Conservation (phyloP, 495 filamentous ascomycete species). For the Talaromyces liani region DNA sequence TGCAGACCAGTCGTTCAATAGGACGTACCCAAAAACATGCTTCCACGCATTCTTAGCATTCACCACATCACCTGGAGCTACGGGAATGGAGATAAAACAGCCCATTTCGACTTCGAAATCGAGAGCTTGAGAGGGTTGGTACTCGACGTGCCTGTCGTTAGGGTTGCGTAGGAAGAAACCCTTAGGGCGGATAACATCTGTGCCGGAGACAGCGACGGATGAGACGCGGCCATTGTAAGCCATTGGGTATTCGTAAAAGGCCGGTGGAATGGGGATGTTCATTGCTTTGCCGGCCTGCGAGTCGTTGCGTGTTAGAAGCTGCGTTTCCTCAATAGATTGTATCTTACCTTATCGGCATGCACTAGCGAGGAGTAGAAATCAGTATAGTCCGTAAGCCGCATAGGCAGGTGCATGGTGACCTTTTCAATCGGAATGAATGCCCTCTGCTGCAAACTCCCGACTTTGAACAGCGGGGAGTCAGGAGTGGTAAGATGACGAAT, state of each 20-base stretch:
- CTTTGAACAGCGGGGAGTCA: slow-evolving; percentile 51
- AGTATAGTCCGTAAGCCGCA: slow-evolving; percentile 75
- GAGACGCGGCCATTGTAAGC: slow-evolving; percentile 50
- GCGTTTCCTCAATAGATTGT: neutral
- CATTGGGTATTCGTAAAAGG: slow-evolving; percentile 2
- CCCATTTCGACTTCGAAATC: slow-evolving; percentile 85
- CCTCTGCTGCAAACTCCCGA: slow-evolving; percentile 35
- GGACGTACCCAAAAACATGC: slow-evolving; percentile 70
- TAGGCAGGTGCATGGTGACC: slow-evolving; percentile 65
- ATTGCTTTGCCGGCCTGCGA: neutral
- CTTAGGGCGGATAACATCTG: slow-evolving; percentile 57
- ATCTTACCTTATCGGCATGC: neutral
- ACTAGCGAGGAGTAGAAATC: slow-evolving; percentile 58
- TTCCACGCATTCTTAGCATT: slow-evolving; percentile 51
- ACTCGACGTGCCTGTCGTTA: slow-evolving; percentile 19
- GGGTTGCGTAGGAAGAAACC: slow-evolving; percentile 58
- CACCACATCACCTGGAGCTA: slow-evolving; percentile 13
- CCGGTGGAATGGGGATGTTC: neutral
- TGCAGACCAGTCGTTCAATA: slow-evolving; percentile 75
- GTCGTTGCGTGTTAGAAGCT: neutral
- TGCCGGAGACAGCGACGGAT: slow-evolving; percentile 64
- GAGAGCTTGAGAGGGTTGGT: slow-evolving; percentile 50
- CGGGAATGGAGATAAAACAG: slow-evolving; percentile 54
- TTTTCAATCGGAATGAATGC: slow-evolving; percentile 24
- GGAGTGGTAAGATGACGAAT: slow-evolving; percentile 37